Base-by-base conservation (phyloP, 2,329 filamentous ascomycete species). In the Colletotrichum salicis region DNA sequence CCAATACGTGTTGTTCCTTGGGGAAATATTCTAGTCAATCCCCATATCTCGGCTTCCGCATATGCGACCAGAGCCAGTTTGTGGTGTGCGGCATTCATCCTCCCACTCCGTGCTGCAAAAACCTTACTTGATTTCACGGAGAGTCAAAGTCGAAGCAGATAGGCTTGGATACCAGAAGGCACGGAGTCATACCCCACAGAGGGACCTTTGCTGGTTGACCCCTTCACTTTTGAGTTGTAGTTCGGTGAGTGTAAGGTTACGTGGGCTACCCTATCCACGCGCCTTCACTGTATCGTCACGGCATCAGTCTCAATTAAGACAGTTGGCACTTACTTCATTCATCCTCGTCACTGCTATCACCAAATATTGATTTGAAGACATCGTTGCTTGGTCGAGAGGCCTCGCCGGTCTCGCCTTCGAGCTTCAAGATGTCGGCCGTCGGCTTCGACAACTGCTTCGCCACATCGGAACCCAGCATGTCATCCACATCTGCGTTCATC, bases 331-430 rank as follows among this genome's bases (percentile, higher is more conserved):
- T 70, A 65, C 54, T 70, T 72, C 19, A 65, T 61, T 64, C 13
- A 37, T 72, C 74, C 67, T 94, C 92, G 76, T 94, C 93, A 74
- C 93, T 92, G 77, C 93, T 93, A 79, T 95, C 94, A 6, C 95
- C 96, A 87, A 98, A 98, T 35, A 98, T 95, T n/a, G 94, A 94
- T 76, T 90, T 94, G 77, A 98, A 95, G 0, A 98, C 91, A 19
- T 73, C 76, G 51, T 73, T 59, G 15, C 56, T 58, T 52, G 68
- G 69, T 33, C 64, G 64, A 2, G 58, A 45, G 22, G 31, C 29
- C 59, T 63, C 64, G 52, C 19, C 5, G 33, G 15, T 4, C n/a
- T 24, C 48, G 24, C 24, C 48, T 56, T 63, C 24, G 56, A 55
- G 76, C 77, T 71, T 59, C 56, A 58, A 56, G 45, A 45, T 72